Conservation (phyloP, 2,329 filamentous ascomycete genomes). For the Triangularia setosa region DNA sequence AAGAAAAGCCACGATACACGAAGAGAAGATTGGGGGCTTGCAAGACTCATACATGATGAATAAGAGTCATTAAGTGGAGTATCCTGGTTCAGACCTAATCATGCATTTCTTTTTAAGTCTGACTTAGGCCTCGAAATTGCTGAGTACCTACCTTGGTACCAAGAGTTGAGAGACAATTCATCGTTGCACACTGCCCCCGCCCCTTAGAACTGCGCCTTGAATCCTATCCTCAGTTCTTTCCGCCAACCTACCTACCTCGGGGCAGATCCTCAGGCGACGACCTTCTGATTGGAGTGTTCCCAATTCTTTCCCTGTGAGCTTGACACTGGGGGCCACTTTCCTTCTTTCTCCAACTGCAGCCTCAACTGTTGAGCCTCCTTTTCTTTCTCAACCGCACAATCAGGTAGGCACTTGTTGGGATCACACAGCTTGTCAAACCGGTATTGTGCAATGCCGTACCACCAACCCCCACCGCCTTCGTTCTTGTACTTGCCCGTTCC, state of each 20-base stretch:
- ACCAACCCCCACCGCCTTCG: background rate
- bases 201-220: background rate
- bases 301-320: background rate
- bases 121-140: too few species aligned
- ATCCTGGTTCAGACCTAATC: too few species aligned
- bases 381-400: background rate
- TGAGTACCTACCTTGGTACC: too few species aligned
- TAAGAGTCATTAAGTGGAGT: too few species aligned
- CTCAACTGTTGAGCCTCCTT: background rate
- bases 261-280: background rate
- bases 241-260: background rate
- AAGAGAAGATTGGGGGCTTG: constrained; percentile 42
- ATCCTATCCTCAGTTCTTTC: background rate
- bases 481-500: constrained; percentile 1
- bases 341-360: background rate
- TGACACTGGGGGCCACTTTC: background rate
- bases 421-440: background rate
- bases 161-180: too few species aligned
- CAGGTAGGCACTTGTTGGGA: background rate
- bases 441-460: background rate
- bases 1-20: constrained; percentile 27
- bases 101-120: too few species aligned
- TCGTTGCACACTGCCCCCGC: too few species aligned
- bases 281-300: background rate
- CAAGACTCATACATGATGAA: constrained; percentile 21